These are phyloP conservation scores for Ophiostoma tasmaniense DNA, from an alignment of 2,329 filamentous ascomycete species.

Conservation along the genomic window DNA sequence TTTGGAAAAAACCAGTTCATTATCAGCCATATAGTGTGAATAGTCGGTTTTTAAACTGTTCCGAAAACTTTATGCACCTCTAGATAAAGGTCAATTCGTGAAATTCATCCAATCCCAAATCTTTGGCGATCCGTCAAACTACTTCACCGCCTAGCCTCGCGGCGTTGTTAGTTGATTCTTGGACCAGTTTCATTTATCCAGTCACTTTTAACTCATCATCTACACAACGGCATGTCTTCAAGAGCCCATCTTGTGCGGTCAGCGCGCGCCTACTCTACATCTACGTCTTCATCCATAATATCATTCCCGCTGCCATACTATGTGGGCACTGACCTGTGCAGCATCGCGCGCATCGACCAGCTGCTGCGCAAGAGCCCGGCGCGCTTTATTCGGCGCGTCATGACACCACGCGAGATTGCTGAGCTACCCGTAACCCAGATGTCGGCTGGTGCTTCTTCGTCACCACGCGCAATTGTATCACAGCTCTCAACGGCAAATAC, in stretches of 20 bases:
- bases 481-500: conserved; percentile 7
- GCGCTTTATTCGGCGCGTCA: conserved; percentile 41
- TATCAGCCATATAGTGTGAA: neutral
- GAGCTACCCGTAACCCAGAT: neutral
- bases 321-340: conserved; percentile 74
- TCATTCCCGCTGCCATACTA: conserved; percentile 33
- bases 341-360: conserved; percentile 53
- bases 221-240: neutral
- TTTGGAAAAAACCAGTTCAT: neutral
- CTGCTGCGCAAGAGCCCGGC: conserved; percentile 39
- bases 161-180: neutral
- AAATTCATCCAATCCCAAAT: neutral
- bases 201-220: neutral
- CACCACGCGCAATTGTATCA: conserved; percentile 8
- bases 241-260: neutral
- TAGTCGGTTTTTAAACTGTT: neutral
- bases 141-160: neutral
- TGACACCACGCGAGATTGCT: conserved; percentile 34
- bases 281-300: neutral
- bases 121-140: neutral
- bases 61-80: neutral
- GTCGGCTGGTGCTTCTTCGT: neutral
- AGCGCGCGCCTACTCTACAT: neutral
- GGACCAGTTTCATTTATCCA: neutral
- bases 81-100: neutral